phyloP scores from a whole-genome alignment of 108 stramenopile genomes.

The Schizochytrium sp. region DNA sequence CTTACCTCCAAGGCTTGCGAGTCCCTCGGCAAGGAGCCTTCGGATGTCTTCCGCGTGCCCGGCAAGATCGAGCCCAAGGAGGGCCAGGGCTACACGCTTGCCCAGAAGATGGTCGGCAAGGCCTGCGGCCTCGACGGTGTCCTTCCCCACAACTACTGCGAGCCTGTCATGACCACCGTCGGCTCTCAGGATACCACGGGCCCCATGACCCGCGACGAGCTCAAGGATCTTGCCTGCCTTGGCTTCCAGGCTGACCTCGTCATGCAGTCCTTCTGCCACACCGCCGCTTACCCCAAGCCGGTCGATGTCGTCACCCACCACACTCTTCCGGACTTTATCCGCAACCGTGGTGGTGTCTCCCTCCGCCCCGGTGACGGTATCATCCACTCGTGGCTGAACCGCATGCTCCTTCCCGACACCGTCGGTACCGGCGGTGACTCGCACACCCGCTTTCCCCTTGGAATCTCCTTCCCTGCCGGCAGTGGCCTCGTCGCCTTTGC shows the following conservation, averaged over 20 bases:
- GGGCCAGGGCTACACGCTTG: slow-evolving; percentile 75
- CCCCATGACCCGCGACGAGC: slow-evolving; percentile 91
- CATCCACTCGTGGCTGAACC: slow-evolving; percentile 92
- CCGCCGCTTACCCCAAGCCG: slow-evolving; percentile 91
- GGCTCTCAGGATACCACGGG: slow-evolving; percentile 92
- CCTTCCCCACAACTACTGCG: slow-evolving; percentile 60
- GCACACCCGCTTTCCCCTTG: slow-evolving; percentile 90
- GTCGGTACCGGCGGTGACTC: slow-evolving; percentile 93
- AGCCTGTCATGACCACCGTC: slow-evolving; percentile 90
- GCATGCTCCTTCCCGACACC: slow-evolving; percentile 88
- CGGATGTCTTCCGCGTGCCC: slow-evolving; percentile 62
- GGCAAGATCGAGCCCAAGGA: slow-evolving; percentile 36
- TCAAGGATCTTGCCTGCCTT: slow-evolving; percentile 78
- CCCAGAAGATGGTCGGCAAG: slow-evolving; percentile 89
- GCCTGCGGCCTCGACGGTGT: slow-evolving; percentile 80
- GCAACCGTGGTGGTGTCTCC: slow-evolving; percentile 83
- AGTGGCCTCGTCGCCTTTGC: slow-evolving; percentile 86
- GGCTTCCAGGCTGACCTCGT: slow-evolving; percentile 87
- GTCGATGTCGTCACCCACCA: slow-evolving; percentile 91
- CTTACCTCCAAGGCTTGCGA: slow-evolving; percentile 76
- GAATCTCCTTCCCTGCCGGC: slow-evolving; percentile 90
- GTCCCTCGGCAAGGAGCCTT: slow-evolving; percentile 61
- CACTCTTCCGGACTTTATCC: slow-evolving; percentile 89
- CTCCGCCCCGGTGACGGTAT: slow-evolving; percentile 88
- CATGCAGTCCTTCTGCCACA: slow-evolving; percentile 94